phyloP scores from a whole-genome alignment of 202 grass and related monocot species.

The Panicum virgatum region DNA sequence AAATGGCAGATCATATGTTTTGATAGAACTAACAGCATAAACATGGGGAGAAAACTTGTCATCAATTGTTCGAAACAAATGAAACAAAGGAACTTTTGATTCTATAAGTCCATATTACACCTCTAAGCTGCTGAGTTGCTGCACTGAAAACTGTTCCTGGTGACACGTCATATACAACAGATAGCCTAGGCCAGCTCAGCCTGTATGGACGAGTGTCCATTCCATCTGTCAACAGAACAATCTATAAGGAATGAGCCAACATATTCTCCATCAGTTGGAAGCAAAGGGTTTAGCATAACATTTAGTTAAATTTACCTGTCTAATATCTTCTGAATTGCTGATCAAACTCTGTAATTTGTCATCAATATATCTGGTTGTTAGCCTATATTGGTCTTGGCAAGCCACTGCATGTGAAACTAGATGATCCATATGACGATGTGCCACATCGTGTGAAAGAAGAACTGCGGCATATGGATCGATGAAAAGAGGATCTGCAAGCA shows the following conservation, averaged over 20 bases:
- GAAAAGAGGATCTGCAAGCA: constrained; percentile 77
- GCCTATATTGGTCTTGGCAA: constrained; percentile 48
- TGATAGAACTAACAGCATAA: too few relatives aligned
- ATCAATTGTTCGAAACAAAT: constrained; percentile 23
- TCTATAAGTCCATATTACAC: constrained; percentile 32
- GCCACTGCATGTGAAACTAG: constrained; percentile 31
- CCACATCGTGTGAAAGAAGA: constrained; percentile 57
- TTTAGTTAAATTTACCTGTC: constrained; percentile 67
- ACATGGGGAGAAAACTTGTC: neutral
- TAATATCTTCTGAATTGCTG: constrained; percentile 57
- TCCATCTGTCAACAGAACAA: constrained; percentile 97
- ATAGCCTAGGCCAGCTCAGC: constrained; percentile 77
- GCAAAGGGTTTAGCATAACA: neutral
- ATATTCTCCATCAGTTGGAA: constrained; percentile 22
- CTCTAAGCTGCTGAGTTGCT: constrained; percentile 63
- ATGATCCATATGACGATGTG: constrained; percentile 30
- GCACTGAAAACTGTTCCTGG: constrained; percentile 56
- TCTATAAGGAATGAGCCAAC: constrained; percentile 80
- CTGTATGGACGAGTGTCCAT: constrained; percentile 97
- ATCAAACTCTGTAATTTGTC: constrained; percentile 67
- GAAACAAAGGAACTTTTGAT: neutral
- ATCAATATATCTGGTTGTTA: constrained; percentile 82
- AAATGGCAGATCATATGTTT: constrained; percentile 4
- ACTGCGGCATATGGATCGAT: constrained; percentile 82
- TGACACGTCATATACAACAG: constrained; percentile 80